A percentile compares a stretch with the other conserved stretches of the same genome.
These are phyloP conservation scores for Sporobolomyces pararoseus DNA, from an alignment of 768 basidiomycete species.

Conservation along the genomic window DNA sequence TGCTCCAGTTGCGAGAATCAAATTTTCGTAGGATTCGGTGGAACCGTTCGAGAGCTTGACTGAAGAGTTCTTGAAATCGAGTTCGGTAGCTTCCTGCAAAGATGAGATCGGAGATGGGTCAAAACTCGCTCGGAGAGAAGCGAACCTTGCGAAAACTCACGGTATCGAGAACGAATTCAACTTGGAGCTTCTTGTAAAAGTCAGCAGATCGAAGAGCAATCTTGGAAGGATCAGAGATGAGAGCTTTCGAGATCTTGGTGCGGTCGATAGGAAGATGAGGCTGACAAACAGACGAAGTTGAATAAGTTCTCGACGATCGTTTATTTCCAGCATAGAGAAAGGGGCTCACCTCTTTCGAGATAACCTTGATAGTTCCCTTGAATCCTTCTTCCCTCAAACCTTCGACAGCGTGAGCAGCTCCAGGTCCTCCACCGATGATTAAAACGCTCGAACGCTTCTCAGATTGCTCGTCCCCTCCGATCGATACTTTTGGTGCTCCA, in stretches of 20 bases:
- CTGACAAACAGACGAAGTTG: neutral
- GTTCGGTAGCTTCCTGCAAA: conserved; percentile 61
- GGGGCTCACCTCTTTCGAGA: conserved; percentile 62
- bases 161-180: conserved; percentile 61
- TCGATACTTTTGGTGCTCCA: conserved; percentile 49
- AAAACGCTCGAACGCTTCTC: conserved; percentile 57
- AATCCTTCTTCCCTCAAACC: conserved; percentile 63
- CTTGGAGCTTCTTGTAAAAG: conserved; percentile 63
- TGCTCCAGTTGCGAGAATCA: conserved; percentile 75
- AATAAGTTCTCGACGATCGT: too few species aligned
- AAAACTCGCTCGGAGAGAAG: too few species aligned
- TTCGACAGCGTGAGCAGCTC: conserved; percentile 63
- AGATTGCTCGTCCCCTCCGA: conserved; percentile 21
- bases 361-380: conserved; percentile 67
- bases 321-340: too few species aligned
- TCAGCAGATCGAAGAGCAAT: conserved; percentile 67
- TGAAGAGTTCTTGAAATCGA: conserved; percentile 62
- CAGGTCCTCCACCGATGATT: conserved; percentile 81
- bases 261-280: conserved; percentile 76
- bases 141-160: conserved; percentile 39
- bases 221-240: conserved; percentile 72
- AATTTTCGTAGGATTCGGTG: conserved; percentile 63
- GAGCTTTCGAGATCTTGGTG: conserved; percentile 82
- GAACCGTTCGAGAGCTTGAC: conserved; percentile 66
- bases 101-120: neutral